These are phyloP conservation scores for Hsuehochloa calcarea DNA, from an alignment of 176 grass and related monocot species.

Conservation along the genomic window DNA sequence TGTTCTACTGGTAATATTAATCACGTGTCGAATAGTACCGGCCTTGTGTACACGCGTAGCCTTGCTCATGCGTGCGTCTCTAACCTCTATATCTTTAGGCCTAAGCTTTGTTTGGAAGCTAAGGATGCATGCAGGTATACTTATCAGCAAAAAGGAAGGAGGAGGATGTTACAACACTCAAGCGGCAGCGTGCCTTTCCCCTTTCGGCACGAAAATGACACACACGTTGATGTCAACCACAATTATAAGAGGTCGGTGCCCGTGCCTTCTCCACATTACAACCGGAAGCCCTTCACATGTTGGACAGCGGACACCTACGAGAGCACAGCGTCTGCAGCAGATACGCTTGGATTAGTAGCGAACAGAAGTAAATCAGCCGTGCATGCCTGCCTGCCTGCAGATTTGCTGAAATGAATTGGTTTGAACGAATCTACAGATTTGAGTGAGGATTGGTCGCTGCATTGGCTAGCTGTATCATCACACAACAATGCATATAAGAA, in stretches of 20 bases:
- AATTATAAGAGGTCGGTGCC: neutral
- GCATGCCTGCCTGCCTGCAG: neutral
- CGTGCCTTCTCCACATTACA: neutral
- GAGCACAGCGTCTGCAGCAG: constrained; percentile 3
- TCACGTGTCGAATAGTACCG: neutral
- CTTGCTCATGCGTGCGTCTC: neutral
- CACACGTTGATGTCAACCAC: constrained; percentile 10
- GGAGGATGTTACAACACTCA: constrained; percentile 30
- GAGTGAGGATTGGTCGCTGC: neutral
- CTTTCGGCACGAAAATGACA: constrained; percentile 44
- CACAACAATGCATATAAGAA: too few species aligned
- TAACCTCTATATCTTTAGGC: neutral
- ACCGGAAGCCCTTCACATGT: neutral
- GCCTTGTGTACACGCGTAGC: neutral
- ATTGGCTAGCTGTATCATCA: neutral
- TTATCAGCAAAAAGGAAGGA: constrained; percentile 14
- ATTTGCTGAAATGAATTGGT: constrained; percentile 11
- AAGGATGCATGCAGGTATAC: constrained; percentile 32
- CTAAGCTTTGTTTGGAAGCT: constrained; percentile 49
- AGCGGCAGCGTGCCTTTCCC: constrained; percentile 38
- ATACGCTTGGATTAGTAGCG: neutral
- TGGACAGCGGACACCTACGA: neutral
- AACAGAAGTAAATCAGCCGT: neutral
- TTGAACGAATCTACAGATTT: neutral
- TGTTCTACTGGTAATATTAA: neutral